Conservation (phyloP, 768 basidiomycete genomes). For the Calocera viscosa region DNA sequence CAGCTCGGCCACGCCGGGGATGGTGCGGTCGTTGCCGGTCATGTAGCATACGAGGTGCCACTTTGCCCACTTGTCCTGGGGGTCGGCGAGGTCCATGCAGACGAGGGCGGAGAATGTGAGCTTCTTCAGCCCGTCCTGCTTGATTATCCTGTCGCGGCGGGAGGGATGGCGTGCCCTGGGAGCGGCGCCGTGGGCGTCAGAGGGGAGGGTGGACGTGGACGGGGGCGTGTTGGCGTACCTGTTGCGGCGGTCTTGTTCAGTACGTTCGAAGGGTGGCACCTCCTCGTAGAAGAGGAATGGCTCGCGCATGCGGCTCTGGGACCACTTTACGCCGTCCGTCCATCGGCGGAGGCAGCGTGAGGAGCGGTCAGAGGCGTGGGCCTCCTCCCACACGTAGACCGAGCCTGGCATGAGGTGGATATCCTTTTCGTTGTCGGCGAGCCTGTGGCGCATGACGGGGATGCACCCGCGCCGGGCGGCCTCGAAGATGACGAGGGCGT, state of each 20-base stretch:
- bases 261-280: constrained; percentile 9
- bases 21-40: neutral
- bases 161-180: constrained; percentile 5
- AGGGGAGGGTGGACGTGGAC: neutral
- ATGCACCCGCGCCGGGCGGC: constrained; percentile 16
- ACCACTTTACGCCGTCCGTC: constrained; percentile 62
- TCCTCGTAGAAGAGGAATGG: constrained; percentile 60
- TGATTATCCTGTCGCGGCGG: neutral
- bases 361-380: neutral
- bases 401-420: constrained; percentile 47
- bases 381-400: constrained; percentile 58
- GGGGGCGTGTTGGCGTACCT: neutral
- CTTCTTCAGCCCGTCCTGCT: neutral
- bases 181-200: constrained; percentile 1
- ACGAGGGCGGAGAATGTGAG: neutral
- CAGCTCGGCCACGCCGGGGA: neutral
- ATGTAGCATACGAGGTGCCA: constrained; percentile 7
- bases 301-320: constrained; percentile 55
- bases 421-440: constrained; percentile 32
- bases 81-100: neutral
- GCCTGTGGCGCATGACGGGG: constrained; percentile 1
- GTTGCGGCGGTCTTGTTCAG: constrained; percentile 11
- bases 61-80: neutral
- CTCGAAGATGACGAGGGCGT: constrained; percentile 49
- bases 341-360: neutral